These are phyloP conservation scores for Fraxinus sp. DNA, from an alignment of 305 asterid genomes.

Conservation along the genomic window DNA sequence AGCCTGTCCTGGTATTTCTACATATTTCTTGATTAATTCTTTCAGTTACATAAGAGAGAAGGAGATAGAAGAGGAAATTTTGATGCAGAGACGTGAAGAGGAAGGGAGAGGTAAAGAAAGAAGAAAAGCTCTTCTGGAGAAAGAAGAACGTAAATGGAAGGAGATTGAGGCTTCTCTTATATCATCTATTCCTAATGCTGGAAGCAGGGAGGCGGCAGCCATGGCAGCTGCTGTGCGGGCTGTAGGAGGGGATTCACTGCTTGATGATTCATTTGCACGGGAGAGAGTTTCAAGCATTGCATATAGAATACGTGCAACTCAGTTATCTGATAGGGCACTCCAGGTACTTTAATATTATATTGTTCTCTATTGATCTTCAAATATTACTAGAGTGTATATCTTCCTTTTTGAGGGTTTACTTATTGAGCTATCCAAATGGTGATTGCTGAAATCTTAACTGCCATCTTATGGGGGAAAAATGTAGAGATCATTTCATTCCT, in stretches of 20 bases:
- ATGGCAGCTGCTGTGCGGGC: slow-evolving; percentile 99
- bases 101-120: slow-evolving; percentile 99
- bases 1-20: slow-evolving; percentile 20
- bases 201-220: slow-evolving; percentile 98
- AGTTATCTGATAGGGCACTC: slow-evolving; percentile 88
- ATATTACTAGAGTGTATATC: background rate
- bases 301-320: slow-evolving; percentile 87
- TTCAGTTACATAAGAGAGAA: slow-evolving; percentile 93
- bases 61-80: slow-evolving; percentile 98
- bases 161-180: slow-evolving; percentile 97
- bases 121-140: slow-evolving; percentile 93
- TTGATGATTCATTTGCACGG: slow-evolving; percentile 94
- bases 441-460: background rate
- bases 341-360: slow-evolving; percentile 54
- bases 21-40: slow-evolving; percentile 28
- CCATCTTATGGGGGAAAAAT: background rate
- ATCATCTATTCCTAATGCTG: slow-evolving; percentile 96
- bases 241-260: slow-evolving; percentile 97
- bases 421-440: background rate
- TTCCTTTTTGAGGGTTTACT: background rate
- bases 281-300: slow-evolving; percentile 98
- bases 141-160: slow-evolving; percentile 99
- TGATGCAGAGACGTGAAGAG: slow-evolving; percentile 99
- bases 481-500: background rate
- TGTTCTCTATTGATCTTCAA: background rate